Evolutionary conservation across 192 early-diverging fungal species (phyloP).

Genomic region (Lobosporangium transversale): DNA sequence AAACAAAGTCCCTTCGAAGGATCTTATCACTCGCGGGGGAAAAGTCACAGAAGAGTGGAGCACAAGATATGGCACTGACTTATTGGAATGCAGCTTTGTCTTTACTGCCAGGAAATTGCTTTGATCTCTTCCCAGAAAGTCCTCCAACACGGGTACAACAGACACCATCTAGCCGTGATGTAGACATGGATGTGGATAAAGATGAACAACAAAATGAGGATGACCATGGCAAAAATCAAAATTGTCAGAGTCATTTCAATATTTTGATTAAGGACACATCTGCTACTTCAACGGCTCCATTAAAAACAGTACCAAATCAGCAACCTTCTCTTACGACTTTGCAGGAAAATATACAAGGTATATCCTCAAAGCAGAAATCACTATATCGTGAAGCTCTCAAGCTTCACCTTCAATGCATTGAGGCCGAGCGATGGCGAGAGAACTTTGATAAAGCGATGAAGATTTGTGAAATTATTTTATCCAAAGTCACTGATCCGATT

Average conservation of each 20-base stretch:
- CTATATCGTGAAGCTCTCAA: constrained; percentile 41
- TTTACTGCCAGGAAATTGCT: constrained; percentile 36
- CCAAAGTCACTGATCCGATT: constrained; percentile 35
- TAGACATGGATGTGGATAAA: background rate
- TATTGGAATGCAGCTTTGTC: constrained; percentile 42
- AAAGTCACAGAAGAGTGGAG: constrained; percentile 49
- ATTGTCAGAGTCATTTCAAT: no score
- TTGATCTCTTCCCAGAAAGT: constrained; percentile 11
- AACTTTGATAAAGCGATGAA: constrained; percentile 48
- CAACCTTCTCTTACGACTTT: no score
- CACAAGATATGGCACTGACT: constrained; percentile 41
- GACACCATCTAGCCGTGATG: background rate
- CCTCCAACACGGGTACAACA: background rate
- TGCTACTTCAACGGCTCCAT: background rate
- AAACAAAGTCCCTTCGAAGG: constrained; percentile 13
- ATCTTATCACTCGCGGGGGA: constrained; percentile 35
- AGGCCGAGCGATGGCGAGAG: constrained; percentile 47
- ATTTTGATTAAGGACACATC: background rate
- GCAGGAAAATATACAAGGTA: background rate
- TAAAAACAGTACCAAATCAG: no score
- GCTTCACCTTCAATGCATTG: constrained; percentile 45
- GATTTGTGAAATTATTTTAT: constrained; percentile 28
- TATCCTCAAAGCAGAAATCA: background rate
- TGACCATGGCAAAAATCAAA: no score
- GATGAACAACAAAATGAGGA: background rate